phyloP scores from a whole-genome alignment of 169 alveolate genomes.

The Babesia ovis region DNA sequence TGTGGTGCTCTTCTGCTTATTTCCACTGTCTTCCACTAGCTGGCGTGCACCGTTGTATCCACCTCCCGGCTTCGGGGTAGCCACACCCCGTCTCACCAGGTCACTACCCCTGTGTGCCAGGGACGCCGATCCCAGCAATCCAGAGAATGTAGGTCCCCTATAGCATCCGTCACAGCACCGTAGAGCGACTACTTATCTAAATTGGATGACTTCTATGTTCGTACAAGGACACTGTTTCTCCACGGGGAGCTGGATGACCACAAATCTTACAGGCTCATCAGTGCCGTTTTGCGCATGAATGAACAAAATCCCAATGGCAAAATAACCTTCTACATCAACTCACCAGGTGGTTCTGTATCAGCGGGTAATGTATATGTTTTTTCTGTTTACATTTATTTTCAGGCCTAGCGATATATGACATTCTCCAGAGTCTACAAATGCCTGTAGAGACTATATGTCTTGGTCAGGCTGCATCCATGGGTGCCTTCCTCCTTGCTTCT shows the following conservation, averaged over 20 bases:
- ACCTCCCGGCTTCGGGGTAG: no score
- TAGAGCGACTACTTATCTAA: constrained; percentile 34
- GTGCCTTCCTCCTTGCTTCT: constrained; percentile 83
- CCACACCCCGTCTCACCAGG: no score
- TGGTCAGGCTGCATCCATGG: constrained; percentile 88
- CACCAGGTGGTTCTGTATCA: constrained; percentile 87
- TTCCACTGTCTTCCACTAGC: background rate
- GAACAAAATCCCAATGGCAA: constrained; percentile 71
- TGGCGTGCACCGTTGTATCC: constrained; percentile 14
- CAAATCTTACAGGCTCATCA: constrained; percentile 76
- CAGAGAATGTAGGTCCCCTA: no score
- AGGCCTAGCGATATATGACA: constrained; percentile 84
- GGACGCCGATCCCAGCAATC: no score
- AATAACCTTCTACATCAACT: constrained; percentile 81
- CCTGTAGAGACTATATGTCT: constrained; percentile 80
- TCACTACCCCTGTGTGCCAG: no score
- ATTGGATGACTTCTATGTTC: constrained; percentile 50
- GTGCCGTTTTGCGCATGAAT: constrained; percentile 77
- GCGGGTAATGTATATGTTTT: constrained; percentile 64
- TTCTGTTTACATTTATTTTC: background rate
- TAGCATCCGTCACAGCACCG: no score
- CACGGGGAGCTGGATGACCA: constrained; percentile 77
- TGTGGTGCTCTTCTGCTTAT: background rate
- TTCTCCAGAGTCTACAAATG: constrained; percentile 77
- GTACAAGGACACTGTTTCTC: constrained; percentile 65